phyloP scores from a whole-genome alignment of 305 asterid genomes.

The Andrographis paniculata region DNA sequence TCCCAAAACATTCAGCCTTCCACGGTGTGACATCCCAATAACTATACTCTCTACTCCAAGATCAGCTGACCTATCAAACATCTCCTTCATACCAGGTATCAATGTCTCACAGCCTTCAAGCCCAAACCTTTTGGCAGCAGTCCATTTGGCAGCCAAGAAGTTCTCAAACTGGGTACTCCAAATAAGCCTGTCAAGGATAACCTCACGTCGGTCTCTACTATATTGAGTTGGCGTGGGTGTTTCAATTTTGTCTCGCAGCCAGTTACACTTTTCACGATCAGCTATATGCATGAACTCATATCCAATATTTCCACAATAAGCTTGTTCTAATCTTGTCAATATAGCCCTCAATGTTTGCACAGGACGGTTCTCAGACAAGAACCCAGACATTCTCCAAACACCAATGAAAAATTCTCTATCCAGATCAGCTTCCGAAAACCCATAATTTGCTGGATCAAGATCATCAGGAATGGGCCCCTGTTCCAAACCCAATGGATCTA shows the following conservation, averaged over 20 bases:
- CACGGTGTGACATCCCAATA: constrained; percentile 97
- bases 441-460: constrained; percentile 76
- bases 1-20: constrained; percentile 87
- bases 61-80: constrained; percentile 93
- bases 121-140: constrained; percentile 94
- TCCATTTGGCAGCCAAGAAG: constrained; percentile 95
- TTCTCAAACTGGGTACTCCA: constrained; percentile 97
- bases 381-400: constrained; percentile 92
- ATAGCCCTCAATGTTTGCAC: constrained; percentile 86
- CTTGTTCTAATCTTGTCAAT: constrained; percentile 84
- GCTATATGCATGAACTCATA: constrained; percentile 95
- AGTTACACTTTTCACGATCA: constrained; percentile 83
- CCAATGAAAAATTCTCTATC: constrained; percentile 94
- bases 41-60: constrained; percentile 97
- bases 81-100: constrained; percentile 99
- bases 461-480: constrained; percentile 72
- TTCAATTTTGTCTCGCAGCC: constrained; percentile 90
- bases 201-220: constrained; percentile 73
- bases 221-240: constrained; percentile 74
- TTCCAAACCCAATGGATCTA: constrained; percentile 82
- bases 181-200: constrained; percentile 85
- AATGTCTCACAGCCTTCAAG: constrained; percentile 95
- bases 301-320: constrained; percentile 87
- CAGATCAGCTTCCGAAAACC: constrained; percentile 89
- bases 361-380: constrained; percentile 94